These are phyloP conservation scores for Echinochloa phyllopogon DNA, from an alignment of 176 grass and related monocot species.

Conservation along the genomic window DNA sequence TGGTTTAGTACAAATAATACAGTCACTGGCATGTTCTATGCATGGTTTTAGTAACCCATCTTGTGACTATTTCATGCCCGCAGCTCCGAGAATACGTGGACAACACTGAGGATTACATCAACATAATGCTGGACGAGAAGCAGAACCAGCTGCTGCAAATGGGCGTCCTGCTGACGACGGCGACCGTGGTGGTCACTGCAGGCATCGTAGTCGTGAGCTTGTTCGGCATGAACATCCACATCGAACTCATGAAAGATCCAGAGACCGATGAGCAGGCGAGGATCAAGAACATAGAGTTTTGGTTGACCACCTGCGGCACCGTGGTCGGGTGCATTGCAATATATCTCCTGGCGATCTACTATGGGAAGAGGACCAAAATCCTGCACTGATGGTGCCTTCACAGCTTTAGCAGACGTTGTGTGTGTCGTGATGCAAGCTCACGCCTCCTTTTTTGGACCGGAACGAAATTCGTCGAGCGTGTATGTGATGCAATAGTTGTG, in stretches of 20 bases:
- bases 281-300: conserved; percentile 64
- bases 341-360: conserved; percentile 72
- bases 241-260: conserved; percentile 53
- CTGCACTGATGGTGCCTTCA: conserved; percentile 56
- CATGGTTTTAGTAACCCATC: conserved; percentile 3
- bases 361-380: conserved; percentile 78
- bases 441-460: background rate
- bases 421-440: background rate
- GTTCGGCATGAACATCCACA: conserved; percentile 88
- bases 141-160: conserved; percentile 91
- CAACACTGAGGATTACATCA: conserved; percentile 80
- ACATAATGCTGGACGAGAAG: conserved; percentile 90
- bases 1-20: background rate
- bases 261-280: conserved; percentile 48
- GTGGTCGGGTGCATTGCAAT: conserved; percentile 65
- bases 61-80: conserved; percentile 16
- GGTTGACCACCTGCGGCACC: conserved; percentile 72
- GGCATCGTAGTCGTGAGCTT: conserved; percentile 72
- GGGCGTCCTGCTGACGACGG: conserved; percentile 76
- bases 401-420: background rate
- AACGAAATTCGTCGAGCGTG: background rate
- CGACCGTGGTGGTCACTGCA: conserved; percentile 70
- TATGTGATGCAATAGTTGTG: conserved; percentile 10
- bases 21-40: background rate
- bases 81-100: conserved; percentile 88